Evolutionary conservation across 75 land plant genomes (phyloP).

Genomic region (Picea sitchensis): DNA sequence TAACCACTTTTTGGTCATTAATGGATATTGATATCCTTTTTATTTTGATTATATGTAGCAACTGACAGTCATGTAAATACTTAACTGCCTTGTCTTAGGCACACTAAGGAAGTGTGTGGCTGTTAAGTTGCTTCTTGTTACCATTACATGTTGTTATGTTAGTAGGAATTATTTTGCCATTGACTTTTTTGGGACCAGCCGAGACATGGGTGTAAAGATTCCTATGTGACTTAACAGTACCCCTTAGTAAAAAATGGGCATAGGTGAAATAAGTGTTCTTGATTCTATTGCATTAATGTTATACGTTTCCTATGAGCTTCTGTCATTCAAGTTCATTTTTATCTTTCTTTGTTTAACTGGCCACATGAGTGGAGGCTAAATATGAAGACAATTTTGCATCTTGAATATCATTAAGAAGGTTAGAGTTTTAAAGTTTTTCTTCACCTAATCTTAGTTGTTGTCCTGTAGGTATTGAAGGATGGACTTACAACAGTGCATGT

Average conservation of each 20-base stretch:
- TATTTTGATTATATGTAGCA: background rate
- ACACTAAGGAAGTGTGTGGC: background rate
- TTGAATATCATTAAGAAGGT: background rate
- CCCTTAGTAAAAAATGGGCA: background rate
- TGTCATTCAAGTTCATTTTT: background rate
- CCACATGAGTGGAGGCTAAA: background rate
- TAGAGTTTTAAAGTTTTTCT: background rate
- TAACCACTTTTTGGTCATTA: background rate
- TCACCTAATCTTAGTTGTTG: background rate
- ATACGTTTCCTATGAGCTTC: background rate
- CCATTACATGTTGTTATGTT: background rate
- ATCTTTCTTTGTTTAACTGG: background rate
- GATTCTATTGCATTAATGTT: background rate
- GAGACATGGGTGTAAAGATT: background rate
- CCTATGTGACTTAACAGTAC: background rate
- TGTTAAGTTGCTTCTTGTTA: background rate
- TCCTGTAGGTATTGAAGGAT: constrained; percentile 76
- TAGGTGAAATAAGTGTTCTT: background rate
- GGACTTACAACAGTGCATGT: constrained; percentile 70
- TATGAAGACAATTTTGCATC: background rate
- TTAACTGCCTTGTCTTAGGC: background rate
- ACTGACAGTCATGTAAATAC: background rate
- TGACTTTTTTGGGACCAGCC: background rate
- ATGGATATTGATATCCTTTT: background rate
- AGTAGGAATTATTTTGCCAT: constrained; percentile 1